Percentiles rank a stretch among this genome's conserved stretches.
These are phyloP conservation scores for Leccinum ochraceum DNA, from an alignment of 768 basidiomycete species.

Conservation along the genomic window DNA sequence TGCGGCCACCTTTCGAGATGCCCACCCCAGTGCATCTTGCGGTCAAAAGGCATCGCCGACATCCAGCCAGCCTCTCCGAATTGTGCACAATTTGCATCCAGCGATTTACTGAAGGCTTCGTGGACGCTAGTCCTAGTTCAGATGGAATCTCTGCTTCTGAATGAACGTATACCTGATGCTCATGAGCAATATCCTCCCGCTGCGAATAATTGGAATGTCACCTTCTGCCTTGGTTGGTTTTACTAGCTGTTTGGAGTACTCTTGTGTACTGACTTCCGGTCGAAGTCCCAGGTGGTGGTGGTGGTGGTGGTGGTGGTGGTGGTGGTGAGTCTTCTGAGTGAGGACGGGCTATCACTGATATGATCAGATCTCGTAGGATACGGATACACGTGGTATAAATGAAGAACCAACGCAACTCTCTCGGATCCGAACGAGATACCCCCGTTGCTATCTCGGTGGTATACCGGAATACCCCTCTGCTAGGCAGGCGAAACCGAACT, in stretches of 20 bases:
- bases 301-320: not conserved
- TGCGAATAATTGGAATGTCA: not conserved
- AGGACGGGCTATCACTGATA: not conserved
- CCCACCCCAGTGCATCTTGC: not conserved
- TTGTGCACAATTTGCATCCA: not conserved
- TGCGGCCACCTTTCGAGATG: not conserved
- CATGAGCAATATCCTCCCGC: not conserved
- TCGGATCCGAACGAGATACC: not conserved
- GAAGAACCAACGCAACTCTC: not conserved
- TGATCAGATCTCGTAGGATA: slow-evolving; percentile 2
- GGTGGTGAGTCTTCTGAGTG: not conserved
- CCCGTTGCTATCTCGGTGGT: not conserved
- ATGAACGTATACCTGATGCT: not conserved
- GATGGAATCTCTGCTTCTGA: not conserved
- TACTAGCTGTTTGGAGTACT: not conserved
- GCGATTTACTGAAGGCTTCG: not conserved
- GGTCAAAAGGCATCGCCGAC: no score
- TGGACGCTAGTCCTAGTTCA: not conserved
- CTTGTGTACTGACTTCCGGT: not conserved
- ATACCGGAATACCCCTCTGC: not conserved
- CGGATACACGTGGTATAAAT: not conserved
- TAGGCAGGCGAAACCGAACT: not conserved
- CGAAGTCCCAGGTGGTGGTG: not conserved
- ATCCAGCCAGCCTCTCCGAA: not conserved
- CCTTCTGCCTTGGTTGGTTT: not conserved